Evolutionary conservation across 2,329 filamentous ascomycete species (phyloP).

Genomic region (Acrocalymma vagum): DNA sequence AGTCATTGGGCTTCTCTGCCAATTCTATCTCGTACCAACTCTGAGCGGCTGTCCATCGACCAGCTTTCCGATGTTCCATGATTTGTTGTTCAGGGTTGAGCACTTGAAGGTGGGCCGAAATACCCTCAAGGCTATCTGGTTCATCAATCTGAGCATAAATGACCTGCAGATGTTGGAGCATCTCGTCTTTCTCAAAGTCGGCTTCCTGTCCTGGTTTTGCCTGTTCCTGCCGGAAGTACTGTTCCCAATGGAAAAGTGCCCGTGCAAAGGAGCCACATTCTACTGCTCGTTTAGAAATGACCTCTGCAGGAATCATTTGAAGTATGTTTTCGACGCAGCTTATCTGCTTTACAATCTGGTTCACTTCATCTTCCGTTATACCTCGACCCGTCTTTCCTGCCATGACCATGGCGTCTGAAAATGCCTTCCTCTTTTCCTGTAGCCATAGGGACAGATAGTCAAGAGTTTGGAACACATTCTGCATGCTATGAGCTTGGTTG

Average conservation of each 20-base stretch:
- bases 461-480: slow-evolving; percentile 88
- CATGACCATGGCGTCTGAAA: slow-evolving; percentile 49
- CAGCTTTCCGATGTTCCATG: slow-evolving; percentile 89
- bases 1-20: slow-evolving; percentile 77
- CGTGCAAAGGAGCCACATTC: slow-evolving; percentile 93
- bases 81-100: slow-evolving; percentile 95
- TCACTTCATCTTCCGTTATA: slow-evolving; percentile 59
- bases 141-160: slow-evolving; percentile 99
- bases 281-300: slow-evolving; percentile 84
- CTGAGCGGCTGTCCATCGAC: slow-evolving; percentile 92
- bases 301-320: slow-evolving; percentile 71
- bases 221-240: slow-evolving; percentile 74
- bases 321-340: slow-evolving; percentile 77
- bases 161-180: slow-evolving; percentile 83
- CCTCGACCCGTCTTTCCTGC: slow-evolving; percentile 55
- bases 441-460: slow-evolving; percentile 94
- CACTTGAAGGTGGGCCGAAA: slow-evolving; percentile 84
- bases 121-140: slow-evolving; percentile 93
- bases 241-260: slow-evolving; percentile 93
- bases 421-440: slow-evolving; percentile 73
- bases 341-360: slow-evolving; percentile 62
- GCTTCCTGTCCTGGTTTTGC: slow-evolving; percentile 63
- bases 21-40: slow-evolving; percentile 97
- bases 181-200: slow-evolving; percentile 63
- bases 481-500: slow-evolving; percentile 26